These are phyloP conservation scores for Fonsecaea monophora DNA, from an alignment of 2,329 filamentous ascomycete genomes.

Conservation along the genomic window DNA sequence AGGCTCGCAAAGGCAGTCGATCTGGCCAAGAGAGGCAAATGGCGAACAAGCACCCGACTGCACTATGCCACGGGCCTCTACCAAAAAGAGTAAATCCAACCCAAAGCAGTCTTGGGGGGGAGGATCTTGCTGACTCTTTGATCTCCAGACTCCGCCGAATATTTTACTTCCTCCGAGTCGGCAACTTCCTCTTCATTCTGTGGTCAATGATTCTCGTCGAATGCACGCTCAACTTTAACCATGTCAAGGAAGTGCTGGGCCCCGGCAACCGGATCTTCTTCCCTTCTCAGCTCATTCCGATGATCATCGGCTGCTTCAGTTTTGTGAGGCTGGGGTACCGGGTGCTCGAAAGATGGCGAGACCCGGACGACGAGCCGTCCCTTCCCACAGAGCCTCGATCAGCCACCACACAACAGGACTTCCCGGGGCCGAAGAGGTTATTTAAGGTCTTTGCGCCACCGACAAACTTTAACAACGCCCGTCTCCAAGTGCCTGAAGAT, in stretches of 20 bases:
- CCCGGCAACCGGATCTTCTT: constrained; percentile 25
- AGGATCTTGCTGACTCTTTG: constrained; percentile 1
- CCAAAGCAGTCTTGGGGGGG: neutral
- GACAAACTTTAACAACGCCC: constrained; percentile 4
- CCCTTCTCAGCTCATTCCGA: constrained; percentile 29
- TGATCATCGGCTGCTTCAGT: constrained; percentile 31
- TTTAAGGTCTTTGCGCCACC: constrained; percentile 27
- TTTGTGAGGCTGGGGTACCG: constrained; percentile 28
- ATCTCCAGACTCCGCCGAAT: constrained; percentile 21
- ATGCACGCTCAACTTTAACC: constrained; percentile 28
- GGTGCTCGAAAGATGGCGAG: constrained; percentile 28
- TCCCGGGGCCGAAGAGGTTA: constrained; percentile 16
- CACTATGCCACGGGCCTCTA: constrained; percentile 29
- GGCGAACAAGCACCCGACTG: constrained; percentile 29
- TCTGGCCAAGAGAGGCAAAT: constrained; percentile 20
- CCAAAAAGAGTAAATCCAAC: constrained; percentile 22
- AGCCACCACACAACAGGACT: constrained; percentile 11
- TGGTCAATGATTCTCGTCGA: constrained; percentile 29
- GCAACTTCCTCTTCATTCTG: constrained; percentile 26
- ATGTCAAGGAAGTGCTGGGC: constrained; percentile 29
- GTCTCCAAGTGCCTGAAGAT: constrained; percentile 13
- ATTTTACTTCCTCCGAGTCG: constrained; percentile 24
- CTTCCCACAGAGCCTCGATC: constrained; percentile 11
- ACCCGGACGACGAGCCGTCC: constrained; percentile 30
- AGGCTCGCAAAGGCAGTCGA: constrained; percentile 9